Conservation (phyloP, 1,139 yeast species). For the Casaregolazyma suthepensis region DNA sequence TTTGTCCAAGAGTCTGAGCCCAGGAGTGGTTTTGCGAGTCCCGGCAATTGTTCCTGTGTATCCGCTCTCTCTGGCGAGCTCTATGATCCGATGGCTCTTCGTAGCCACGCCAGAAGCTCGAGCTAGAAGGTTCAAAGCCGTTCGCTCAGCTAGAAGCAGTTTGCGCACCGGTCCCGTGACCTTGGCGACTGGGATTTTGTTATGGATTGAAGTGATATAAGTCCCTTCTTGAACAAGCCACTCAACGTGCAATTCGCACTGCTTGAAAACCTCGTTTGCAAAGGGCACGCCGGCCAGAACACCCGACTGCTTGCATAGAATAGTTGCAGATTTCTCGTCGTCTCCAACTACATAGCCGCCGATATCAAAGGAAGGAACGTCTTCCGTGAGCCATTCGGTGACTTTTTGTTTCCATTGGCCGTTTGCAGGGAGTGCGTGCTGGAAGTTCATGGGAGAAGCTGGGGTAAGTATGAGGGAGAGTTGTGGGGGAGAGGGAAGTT, state of each 20-base stretch:
- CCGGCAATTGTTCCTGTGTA: constrained; percentile 87
- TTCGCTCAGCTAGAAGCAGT: constrained; percentile 76
- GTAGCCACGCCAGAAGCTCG: constrained; percentile 92
- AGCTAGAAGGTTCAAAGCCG: constrained; percentile 75
- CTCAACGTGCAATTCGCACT: constrained; percentile 61
- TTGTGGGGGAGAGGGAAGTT: not conserved
- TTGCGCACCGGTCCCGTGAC: constrained; percentile 76
- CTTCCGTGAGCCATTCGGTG: constrained; percentile 72
- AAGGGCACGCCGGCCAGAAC: constrained; percentile 86
- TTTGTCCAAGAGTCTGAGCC: constrained; percentile 78
- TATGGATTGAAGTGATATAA: constrained; percentile 39
- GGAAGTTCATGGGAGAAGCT: not conserved
- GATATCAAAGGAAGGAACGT: constrained; percentile 87
- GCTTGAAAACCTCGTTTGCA: constrained; percentile 77
- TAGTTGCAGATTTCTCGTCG: constrained; percentile 61
- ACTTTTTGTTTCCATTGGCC: constrained; percentile 79
- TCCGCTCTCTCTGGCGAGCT: constrained; percentile 63
- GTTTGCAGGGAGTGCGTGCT: constrained; percentile 57
- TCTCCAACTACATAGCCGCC: constrained; percentile 95
- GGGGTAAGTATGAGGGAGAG: not conserved
- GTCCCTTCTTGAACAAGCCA: constrained; percentile 75
- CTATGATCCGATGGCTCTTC: constrained; percentile 48
- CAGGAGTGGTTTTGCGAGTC: constrained; percentile 98
- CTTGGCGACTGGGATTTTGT: constrained; percentile 68
- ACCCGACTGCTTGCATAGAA: constrained; percentile 77